Percentiles rank a stretch among this genome's conserved stretches.
These are phyloP conservation scores for Daldinia grandis DNA, from an alignment of 495 filamentous ascomycete species.

Conservation along the genomic window DNA sequence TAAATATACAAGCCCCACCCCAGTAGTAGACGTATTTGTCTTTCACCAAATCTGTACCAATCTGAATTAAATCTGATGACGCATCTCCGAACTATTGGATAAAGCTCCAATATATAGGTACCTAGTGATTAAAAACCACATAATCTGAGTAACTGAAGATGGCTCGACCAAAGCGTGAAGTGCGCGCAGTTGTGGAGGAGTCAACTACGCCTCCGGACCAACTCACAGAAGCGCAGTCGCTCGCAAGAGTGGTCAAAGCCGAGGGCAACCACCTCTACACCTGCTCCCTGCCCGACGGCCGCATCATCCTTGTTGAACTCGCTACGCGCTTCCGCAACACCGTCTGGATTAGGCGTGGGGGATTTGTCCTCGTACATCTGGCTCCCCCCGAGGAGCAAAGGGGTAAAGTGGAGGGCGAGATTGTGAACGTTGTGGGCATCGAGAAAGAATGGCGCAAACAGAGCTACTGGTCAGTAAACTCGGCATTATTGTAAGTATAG, in stretches of 20 bases:
- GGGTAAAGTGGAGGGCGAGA: conserved; percentile 86
- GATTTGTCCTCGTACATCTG: conserved; percentile 85
- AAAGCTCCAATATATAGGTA: background rate
- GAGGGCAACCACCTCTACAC: conserved; percentile 89
- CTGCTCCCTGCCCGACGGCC: conserved; percentile 66
- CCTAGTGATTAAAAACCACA: background rate
- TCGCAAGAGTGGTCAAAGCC: conserved; percentile 79
- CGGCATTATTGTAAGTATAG: background rate
- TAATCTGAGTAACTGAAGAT: conserved; percentile 52
- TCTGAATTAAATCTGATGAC: background rate
- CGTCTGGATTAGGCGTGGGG: conserved; percentile 88
- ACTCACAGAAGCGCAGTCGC: conserved; percentile 68
- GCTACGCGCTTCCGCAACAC: conserved; percentile 83
- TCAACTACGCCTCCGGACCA: conserved; percentile 76
- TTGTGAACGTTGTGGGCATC: conserved; percentile 90
- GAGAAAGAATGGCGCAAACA: conserved; percentile 92
- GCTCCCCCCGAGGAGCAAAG: conserved; percentile 66
- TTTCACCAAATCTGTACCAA: background rate
- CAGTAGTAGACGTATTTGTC: background rate
- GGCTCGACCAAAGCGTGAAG: conserved; percentile 76
- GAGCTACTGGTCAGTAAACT: conserved; percentile 77
- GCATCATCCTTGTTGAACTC: conserved; percentile 77
- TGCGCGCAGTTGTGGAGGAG: conserved; percentile 76
- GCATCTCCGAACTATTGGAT: background rate
- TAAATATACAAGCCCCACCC: background rate